Evolutionary conservation across 495 filamentous ascomycete genomes (phyloP).

Genomic region (Penicillium nucicola): DNA sequence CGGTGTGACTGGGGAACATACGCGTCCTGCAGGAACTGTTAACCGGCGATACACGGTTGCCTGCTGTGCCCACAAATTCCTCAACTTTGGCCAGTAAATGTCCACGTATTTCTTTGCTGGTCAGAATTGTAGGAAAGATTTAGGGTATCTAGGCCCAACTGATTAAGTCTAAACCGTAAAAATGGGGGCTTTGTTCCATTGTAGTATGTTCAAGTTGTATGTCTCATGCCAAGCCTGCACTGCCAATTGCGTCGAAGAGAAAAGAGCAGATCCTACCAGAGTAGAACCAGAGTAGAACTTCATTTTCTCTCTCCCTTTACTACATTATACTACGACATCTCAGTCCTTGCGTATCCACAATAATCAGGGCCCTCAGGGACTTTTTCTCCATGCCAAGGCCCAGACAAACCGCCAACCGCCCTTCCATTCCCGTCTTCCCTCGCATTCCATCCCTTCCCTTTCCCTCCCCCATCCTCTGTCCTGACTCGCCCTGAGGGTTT

Average conservation of each 20-base stretch:
- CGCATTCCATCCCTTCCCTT: slow-evolving; percentile 12
- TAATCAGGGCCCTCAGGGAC: slow-evolving; percentile 1
- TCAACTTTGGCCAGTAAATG: too few species aligned
- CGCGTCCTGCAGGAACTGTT: slow-evolving; percentile 22
- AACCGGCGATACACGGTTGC: background rate
- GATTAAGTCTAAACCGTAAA: too few species aligned
- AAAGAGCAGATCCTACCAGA: too few species aligned
- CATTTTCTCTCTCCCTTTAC: too few species aligned
- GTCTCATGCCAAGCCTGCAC: slow-evolving; percentile 7
- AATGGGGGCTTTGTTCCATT: background rate
- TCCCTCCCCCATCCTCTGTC: slow-evolving; percentile 7
- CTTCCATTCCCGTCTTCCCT: slow-evolving; percentile 7
- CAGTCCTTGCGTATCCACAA: slow-evolving; percentile 1
- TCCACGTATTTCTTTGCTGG: too few species aligned
- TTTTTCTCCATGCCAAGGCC: slow-evolving; percentile 7
- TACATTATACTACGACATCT: too few species aligned
- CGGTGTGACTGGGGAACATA: slow-evolving; percentile 4
- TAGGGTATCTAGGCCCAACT: too few species aligned
- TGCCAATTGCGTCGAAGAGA: slow-evolving; percentile 12
- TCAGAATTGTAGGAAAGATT: too few species aligned
- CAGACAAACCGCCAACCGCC: slow-evolving; percentile 7
- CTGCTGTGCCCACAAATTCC: background rate
- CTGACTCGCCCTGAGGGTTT: slow-evolving; percentile 7
- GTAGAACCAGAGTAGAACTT: too few species aligned
- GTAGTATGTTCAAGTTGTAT: background rate